phyloP scores from a whole-genome alignment of 2,329 filamentous ascomycete species.

The Chalara sp. region DNA sequence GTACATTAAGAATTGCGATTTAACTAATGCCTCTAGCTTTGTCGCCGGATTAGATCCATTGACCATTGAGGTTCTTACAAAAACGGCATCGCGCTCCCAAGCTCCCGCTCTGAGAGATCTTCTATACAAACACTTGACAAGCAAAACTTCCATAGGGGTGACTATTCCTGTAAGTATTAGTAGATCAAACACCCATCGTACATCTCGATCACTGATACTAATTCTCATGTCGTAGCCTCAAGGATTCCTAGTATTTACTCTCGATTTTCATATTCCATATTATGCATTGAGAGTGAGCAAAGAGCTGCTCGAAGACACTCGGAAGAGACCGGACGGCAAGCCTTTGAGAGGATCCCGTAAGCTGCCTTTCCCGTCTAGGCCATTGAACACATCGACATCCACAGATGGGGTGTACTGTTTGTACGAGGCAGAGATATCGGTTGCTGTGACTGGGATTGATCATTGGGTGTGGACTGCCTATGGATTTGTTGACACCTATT shows the following conservation, averaged over 20 bases:
- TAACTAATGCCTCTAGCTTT: neutral
- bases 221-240: neutral
- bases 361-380: neutral
- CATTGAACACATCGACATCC: neutral
- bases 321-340: neutral
- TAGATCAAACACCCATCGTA: neutral
- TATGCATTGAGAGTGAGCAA: neutral
- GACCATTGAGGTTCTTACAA: conserved; percentile 1
- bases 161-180: conserved; percentile 1
- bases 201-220: neutral
- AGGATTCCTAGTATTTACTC: conserved; percentile 1
- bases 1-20: neutral
- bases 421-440: neutral
- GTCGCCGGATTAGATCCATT: conserved; percentile 1
- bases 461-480: neutral
- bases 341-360: conserved; percentile 1
- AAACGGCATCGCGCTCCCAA: conserved; percentile 1
- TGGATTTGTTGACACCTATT: neutral
- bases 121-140: conserved; percentile 3
- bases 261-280: conserved; percentile 4
- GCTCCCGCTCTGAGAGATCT: neutral
- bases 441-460: neutral
- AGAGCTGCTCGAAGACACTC: neutral
- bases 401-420: neutral
- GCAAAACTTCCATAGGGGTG: conserved; percentile 1